Base-by-base conservation (phyloP, 192 early-diverging fungal genomes). In the Spizellomyces punctatus region DNA sequence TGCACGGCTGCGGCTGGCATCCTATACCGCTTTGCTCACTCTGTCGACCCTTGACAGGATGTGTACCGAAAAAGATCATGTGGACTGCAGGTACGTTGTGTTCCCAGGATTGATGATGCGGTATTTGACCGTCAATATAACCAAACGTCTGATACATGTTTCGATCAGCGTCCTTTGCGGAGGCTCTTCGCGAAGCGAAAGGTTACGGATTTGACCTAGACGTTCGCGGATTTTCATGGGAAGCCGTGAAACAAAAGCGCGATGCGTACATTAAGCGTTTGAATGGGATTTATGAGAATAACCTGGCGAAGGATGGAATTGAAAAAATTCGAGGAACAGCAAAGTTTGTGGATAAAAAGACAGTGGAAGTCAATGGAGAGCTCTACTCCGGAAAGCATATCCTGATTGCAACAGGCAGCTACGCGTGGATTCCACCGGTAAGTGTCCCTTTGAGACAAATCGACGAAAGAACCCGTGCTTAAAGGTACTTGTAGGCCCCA, bases 211-310 rank as follows among this genome's bases (percentile, higher is more conserved):
- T 96, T 82, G 86, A 85, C 55, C 81, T 90, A 5, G 85, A 79
- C 10, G 55, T 64, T 14, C 57, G 71, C 19, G 66, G 82, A 43
- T 93, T 98, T 72, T 78, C 91, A 79, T 98, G 95, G 95, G 76
- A 80, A 6, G 65, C 79, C 14, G 77, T 99, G 67, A 98, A 98
- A 82, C 56, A 87, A 44, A 95, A 95, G 82, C 90, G 97, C 48
- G 97, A 99, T 76, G 95, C 92, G 6, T 99, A 99, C 81, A 93
- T 99, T 48, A 84, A 89, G 81, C 95, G 97, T 48, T 85, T 99
- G 17, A 99, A 99, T 79, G 92, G 93, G 21, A 99, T 99, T 77
- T 99, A 99, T 83, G 91, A 89, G 80, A 85, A 73, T 68, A 99
- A 99, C 78, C 81, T 99, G 42, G 77, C 72, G 47, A 95, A 95